Percentiles rank a stretch among this genome's conserved stretches.
Evolutionary conservation across 192 early-diverging fungal genomes (phyloP).

Genomic region (Mortierella hygrophila): DNA sequence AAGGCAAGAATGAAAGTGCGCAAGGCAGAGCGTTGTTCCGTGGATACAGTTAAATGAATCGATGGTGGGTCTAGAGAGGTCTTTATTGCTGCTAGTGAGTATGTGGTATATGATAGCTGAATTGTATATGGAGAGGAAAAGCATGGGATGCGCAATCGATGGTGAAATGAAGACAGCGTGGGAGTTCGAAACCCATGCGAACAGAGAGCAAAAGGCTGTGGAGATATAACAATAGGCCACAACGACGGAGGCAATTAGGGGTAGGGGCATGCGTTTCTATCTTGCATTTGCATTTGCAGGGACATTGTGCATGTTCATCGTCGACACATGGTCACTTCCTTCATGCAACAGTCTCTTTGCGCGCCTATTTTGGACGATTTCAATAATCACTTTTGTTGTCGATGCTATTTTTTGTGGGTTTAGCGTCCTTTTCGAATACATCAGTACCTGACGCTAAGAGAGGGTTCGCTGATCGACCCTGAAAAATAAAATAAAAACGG

Average conservation of each 20-base stretch:
- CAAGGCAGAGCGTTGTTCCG: no score
- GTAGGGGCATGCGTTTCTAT: no score
- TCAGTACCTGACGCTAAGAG: neutral
- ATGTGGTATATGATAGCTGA: neutral
- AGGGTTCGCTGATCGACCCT: neutral
- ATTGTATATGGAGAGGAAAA: neutral
- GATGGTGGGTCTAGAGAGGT: neutral
- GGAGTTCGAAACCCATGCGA: neutral
- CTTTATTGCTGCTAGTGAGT: neutral
- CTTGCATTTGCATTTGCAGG: no score
- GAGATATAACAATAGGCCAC: no score
- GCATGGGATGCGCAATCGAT: neutral
- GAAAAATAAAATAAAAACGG: neutral
- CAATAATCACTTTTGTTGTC: no score
- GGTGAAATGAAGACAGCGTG: neutral
- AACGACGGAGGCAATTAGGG: no score
- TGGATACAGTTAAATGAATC: neutral
- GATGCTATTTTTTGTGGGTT: neutral
- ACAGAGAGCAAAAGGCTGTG: neutral
- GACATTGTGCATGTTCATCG: no score
- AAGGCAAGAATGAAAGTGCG: slow-evolving; percentile 4
- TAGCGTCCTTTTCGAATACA: neutral
- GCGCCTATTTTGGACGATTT: neutral
- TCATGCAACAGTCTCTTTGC: neutral
- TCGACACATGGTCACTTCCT: neutral